Conservation (phyloP, 169 alveolate species). For the Neospora caninum region DNA sequence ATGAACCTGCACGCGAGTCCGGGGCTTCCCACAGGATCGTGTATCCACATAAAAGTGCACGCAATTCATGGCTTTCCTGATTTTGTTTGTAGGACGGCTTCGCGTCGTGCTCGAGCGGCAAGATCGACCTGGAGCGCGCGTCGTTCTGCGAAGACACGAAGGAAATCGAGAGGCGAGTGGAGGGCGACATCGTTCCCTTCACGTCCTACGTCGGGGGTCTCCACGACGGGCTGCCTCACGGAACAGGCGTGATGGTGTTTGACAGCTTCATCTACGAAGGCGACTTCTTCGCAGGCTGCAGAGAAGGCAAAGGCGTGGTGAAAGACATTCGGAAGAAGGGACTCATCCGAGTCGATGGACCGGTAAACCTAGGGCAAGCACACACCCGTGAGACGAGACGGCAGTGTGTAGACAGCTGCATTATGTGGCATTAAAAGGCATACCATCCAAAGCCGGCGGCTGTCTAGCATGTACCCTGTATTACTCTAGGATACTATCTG, state of each 20-base stretch:
- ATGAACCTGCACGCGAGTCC: too few relatives aligned
- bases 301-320: slow-evolving; percentile 2
- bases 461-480: too few relatives aligned
- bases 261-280: slow-evolving; percentile 13
- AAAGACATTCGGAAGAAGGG: slow-evolving; percentile 3
- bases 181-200: not conserved
- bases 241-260: slow-evolving; percentile 14
- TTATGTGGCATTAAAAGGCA: too few relatives aligned
- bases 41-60: not conserved
- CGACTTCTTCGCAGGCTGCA: not conserved
- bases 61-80: not conserved
- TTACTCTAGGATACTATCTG: too few relatives aligned
- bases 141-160: not conserved
- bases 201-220: slow-evolving; percentile 20
- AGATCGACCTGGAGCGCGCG: slow-evolving; percentile 8
- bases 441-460: too few relatives aligned
- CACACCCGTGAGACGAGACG: not conserved
- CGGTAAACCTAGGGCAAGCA: not conserved
- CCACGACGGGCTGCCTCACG: slow-evolving; percentile 16
- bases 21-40: too few relatives aligned
- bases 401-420: too few relatives aligned
- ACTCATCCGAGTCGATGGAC: not conserved
- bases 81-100: not conserved
- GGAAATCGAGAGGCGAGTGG: not conserved
- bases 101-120: slow-evolving; percentile 17